These are phyloP conservation scores for Eucalyptus brandiana DNA, from an alignment of 345 rosid species.

Conservation along the genomic window DNA sequence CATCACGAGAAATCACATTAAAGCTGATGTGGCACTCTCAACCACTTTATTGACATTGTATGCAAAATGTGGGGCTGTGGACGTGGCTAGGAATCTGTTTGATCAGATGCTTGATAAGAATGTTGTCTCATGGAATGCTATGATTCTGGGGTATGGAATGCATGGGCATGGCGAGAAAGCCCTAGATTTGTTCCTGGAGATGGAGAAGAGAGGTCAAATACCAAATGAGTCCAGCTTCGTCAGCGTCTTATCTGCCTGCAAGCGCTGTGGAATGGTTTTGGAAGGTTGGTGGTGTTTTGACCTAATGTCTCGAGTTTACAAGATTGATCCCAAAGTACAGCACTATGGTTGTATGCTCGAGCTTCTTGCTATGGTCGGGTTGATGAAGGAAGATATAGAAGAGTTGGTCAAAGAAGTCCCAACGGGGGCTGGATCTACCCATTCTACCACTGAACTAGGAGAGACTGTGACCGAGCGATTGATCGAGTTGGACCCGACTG, in stretches of 20 bases:
- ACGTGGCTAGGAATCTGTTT: slow-evolving; percentile 11
- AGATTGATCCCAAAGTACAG: slow-evolving; percentile 31
- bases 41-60: slow-evolving; percentile 50
- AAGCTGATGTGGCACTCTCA: slow-evolving; percentile 35
- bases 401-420: slow-evolving; percentile 11
- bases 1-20: slow-evolving; percentile 11
- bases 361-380: slow-evolving; percentile 38
- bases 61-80: slow-evolving; percentile 14
- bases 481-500: slow-evolving; percentile 28
- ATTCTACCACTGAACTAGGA: slow-evolving; percentile 20
- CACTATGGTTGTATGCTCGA: slow-evolving; percentile 56
- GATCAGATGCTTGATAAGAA: slow-evolving; percentile 12
- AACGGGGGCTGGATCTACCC: slow-evolving; percentile 10
- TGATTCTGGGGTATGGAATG: slow-evolving; percentile 23
- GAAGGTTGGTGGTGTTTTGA: slow-evolving; percentile 69
- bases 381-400: slow-evolving; percentile 20
- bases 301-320: slow-evolving; percentile 38
- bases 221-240: slow-evolving; percentile 44
- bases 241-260: slow-evolving; percentile 44
- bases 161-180: slow-evolving; percentile 36
- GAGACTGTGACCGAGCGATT: slow-evolving; percentile 34
- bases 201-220: slow-evolving; percentile 31
- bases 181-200: slow-evolving; percentile 30
- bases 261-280: slow-evolving; percentile 31
- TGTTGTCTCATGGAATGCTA: slow-evolving; percentile 17